Percentiles rank a stretch among this genome's conserved stretches.
These are phyloP conservation scores for Aspergillus oerlinghausenensis DNA, from an alignment of 2,329 filamentous ascomycete genomes.

Conservation along the genomic window DNA sequence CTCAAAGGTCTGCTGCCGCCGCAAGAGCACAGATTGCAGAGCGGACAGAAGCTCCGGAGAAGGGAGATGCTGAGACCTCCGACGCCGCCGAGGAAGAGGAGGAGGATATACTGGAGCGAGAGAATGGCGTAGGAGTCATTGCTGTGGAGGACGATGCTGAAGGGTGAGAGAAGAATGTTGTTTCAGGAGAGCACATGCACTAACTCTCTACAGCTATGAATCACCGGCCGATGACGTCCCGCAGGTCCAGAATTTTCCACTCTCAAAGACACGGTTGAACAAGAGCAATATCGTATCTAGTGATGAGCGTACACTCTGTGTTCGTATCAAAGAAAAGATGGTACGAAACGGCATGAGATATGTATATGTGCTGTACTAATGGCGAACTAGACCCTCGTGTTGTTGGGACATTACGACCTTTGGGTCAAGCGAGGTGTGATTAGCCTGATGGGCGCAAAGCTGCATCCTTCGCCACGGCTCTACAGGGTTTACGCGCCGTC, in stretches of 20 bases:
- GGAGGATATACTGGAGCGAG: constrained; percentile 14
- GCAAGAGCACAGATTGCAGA: constrained; percentile 4
- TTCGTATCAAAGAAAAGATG: constrained; percentile 38
- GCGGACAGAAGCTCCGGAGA: neutral
- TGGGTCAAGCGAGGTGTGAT: constrained; percentile 53
- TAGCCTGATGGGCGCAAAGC: constrained; percentile 55
- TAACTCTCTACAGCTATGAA: constrained; percentile 26
- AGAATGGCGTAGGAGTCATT: constrained; percentile 19
- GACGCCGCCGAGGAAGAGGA: constrained; percentile 12
- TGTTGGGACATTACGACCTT: constrained; percentile 55
- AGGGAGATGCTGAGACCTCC: constrained; percentile 8
- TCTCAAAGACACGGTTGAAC: constrained; percentile 35
- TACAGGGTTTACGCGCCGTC: constrained; percentile 53
- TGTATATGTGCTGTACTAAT: constrained; percentile 14
- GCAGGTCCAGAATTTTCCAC: constrained; percentile 34
- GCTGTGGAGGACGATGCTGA: constrained; percentile 23
- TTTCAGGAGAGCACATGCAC: neutral
- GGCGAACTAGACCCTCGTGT: constrained; percentile 33
- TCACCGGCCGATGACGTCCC: constrained; percentile 26
- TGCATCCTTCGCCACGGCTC: constrained; percentile 42
- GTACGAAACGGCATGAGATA: constrained; percentile 17
- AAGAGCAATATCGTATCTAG: constrained; percentile 36
- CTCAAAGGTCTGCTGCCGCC: constrained; percentile 6
- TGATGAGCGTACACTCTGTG: constrained; percentile 34
- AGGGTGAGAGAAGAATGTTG: constrained; percentile 13